Evolutionary conservation across 2,329 filamentous ascomycete species (phyloP), one percentile per base, ranked within the genome.

Genomic region (Cercospora canescens): DNA sequence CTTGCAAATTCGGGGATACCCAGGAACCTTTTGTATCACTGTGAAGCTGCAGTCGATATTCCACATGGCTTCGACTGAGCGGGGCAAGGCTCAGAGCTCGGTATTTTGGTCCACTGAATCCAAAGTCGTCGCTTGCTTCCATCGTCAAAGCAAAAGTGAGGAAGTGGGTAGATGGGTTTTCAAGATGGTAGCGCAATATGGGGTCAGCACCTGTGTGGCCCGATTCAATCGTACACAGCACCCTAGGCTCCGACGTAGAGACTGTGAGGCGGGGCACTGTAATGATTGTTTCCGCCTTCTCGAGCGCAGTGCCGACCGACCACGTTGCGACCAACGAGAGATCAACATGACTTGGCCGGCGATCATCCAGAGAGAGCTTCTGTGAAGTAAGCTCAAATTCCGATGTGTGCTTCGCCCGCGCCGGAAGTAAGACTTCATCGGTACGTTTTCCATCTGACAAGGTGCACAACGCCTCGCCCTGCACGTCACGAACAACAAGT

Each of bases 121-220:
- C 94, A 79, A 98, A 98, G 61, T 93, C 87, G 70, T 96, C 93
- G 76, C 88, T 94, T 2, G 93, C 91, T 72, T 99, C 94, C 93
- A 99, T 96, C 28, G 85, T 88, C 57, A 98, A 79, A 32, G 92
- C 93, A 79, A 99, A 99, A 0, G 94, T 97, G 58, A 99, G 86
- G 79, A 97, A 96, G 78, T 99, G 95, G 77, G 89, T 91, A 0
- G 94, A 97, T 0, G 94, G 91, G 76, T 99, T 99, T 80, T 99
- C 95, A 64, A 99, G 88, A 3, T 88, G 92, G 76, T 91, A 91
- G 66, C 85, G 80, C 41, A 89, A 79, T 1, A 63, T 67, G 57
- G 87, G 79, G 28, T 62, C 41, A 6, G 32, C 26, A n/a, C 67
- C 32, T 0, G 66, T 41, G 3, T 64, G 28, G 9, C 59, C 41